Percentiles rank a stretch among this genome's conserved stretches.
phyloP scores from a whole-genome alignment of 257 asterid genomes.

The Thymus quinquecostatus region DNA sequence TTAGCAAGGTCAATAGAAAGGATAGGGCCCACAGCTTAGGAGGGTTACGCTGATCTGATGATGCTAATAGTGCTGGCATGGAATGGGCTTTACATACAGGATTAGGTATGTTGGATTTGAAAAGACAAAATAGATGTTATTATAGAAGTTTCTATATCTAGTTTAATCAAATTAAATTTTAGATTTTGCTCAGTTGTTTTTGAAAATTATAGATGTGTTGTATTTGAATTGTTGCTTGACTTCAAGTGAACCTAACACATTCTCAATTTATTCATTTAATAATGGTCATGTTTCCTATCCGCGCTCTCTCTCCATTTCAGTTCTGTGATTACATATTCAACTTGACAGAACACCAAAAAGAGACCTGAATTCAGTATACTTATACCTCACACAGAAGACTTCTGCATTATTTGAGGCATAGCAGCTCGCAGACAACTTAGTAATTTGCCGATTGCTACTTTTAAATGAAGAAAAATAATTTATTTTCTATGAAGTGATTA shows the following conservation, averaged over 20 bases:
- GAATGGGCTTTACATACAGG: too few relatives aligned
- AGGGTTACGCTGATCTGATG: too few relatives aligned
- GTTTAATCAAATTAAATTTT: background rate
- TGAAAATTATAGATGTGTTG: conserved; percentile 8
- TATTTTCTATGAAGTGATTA: background rate
- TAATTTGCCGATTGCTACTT: background rate
- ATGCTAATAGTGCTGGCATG: too few relatives aligned
- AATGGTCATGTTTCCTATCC: conserved; percentile 1
- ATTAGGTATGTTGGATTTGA: too few relatives aligned
- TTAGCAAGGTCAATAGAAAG: too few relatives aligned
- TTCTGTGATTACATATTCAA: conserved; percentile 22
- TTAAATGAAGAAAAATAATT: background rate
- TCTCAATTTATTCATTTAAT: background rate
- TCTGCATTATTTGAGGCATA: background rate
- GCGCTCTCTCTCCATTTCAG: conserved; percentile 10
- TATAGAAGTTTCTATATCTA: background rate
- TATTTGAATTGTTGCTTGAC: background rate
- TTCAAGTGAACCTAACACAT: background rate
- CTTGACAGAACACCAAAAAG: conserved; percentile 4
- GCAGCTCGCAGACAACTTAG: conserved; percentile 5
- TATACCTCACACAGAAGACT: background rate
- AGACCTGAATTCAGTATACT: background rate
- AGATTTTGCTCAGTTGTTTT: background rate
- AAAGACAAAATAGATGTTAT: background rate
- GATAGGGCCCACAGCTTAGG: too few relatives aligned